These are phyloP conservation scores for Massariosphaeria phaeospora DNA, from an alignment of 495 filamentous ascomycete species.

Conservation along the genomic window DNA sequence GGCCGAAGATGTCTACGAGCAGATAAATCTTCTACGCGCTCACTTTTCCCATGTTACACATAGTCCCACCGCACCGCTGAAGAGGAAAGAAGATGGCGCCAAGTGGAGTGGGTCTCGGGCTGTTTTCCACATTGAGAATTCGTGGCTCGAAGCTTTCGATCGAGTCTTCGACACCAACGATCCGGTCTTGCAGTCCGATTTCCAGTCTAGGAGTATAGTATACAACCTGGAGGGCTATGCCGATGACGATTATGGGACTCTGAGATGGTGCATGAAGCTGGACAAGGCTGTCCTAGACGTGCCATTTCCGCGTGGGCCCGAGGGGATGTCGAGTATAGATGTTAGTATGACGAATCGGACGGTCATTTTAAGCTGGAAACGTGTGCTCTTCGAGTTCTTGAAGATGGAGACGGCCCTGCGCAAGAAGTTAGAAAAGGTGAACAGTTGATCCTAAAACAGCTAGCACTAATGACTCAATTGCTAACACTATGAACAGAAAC, in stretches of 20 bases:
- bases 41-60: background rate
- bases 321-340: background rate
- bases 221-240: background rate
- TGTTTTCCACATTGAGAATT: constrained; percentile 11
- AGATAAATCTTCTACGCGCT: background rate
- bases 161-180: background rate
- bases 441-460: no score
- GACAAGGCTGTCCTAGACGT: constrained; percentile 3
- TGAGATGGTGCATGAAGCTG: constrained; percentile 9
- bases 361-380: background rate
- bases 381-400: background rate
- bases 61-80: background rate
- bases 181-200: no score
- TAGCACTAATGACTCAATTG: no score
- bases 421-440: constrained; percentile 5
- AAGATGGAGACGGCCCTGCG: constrained; percentile 4
- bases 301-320: background rate
- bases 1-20: background rate
- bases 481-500: background rate
- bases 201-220: background rate
- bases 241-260: background rate
- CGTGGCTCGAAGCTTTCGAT: background rate
- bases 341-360: background rate
- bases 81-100: background rate
- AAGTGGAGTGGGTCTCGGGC: constrained; percentile 1